Conservation (phyloP, 495 filamentous ascomycete species). For the Extremus antarcticus region DNA sequence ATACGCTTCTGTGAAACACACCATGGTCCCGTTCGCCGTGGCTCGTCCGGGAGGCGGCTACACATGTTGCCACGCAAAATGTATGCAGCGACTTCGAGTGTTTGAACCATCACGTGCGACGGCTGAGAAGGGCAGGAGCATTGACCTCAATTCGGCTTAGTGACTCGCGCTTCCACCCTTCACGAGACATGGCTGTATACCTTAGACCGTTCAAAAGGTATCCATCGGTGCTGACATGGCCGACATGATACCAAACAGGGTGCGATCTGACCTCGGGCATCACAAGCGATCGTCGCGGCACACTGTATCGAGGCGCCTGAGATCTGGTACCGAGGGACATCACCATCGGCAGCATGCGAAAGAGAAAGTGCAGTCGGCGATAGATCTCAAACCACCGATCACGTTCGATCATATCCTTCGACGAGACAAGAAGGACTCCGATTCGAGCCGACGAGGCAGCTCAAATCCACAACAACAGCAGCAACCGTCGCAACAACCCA, state of each 20-base stretch:
- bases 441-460: conserved; percentile 3
- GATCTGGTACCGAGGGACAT: background rate
- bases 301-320: background rate
- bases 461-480: conserved; percentile 1
- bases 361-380: conserved; percentile 15
- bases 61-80: no score
- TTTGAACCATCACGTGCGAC: no score
- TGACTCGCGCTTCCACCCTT: no score
- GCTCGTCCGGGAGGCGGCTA: no score
- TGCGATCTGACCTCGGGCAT: background rate
- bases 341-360: conserved; percentile 7
- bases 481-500: background rate
- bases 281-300: background rate
- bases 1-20: no score
- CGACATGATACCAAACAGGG: background rate
- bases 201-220: no score
- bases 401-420: conserved; percentile 15
- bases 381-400: conserved; percentile 17
- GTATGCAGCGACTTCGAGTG: no score
- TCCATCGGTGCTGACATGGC: no score
- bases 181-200: no score
- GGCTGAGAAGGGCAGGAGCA: no score
- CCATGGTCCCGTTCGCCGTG: no score
- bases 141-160: no score
- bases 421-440: conserved; percentile 9